Percentiles rank a stretch among this genome's conserved stretches.
phyloP scores from a whole-genome alignment of 192 early-diverging fungal species.

The Umbelopsis sp. region DNA sequence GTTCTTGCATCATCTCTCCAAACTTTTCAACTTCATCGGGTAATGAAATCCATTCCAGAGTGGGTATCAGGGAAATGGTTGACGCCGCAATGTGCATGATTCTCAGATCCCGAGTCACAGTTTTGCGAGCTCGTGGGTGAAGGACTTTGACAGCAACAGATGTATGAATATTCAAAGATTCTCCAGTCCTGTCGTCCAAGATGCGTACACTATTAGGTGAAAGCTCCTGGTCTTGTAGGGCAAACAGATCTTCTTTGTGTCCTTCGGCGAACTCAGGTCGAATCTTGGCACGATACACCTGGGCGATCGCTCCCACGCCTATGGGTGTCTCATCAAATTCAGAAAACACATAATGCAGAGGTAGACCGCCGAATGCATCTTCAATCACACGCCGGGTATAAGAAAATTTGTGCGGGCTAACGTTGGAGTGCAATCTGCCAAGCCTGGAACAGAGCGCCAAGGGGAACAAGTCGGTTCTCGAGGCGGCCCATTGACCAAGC shows the following conservation, averaged over 20 bases:
- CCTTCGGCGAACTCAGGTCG: slow-evolving; percentile 37
- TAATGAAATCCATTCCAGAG: slow-evolving; percentile 82
- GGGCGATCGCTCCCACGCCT: slow-evolving; percentile 95
- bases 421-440: slow-evolving; percentile 79
- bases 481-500: slow-evolving; percentile 93
- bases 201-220: slow-evolving; percentile 27
- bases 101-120: slow-evolving; percentile 79
- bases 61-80: slow-evolving; percentile 72
- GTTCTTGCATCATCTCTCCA: slow-evolving; percentile 89
- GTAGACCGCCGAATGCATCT: slow-evolving; percentile 61
- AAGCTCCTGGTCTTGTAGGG: slow-evolving; percentile 14
- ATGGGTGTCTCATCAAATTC: slow-evolving; percentile 75
- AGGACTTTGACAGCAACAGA: slow-evolving; percentile 88
- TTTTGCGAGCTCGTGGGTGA: slow-evolving; percentile 74
- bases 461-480: slow-evolving; percentile 86
- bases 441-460: slow-evolving; percentile 74
- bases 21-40: slow-evolving; percentile 90
- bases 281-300: slow-evolving; percentile 74
- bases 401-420: slow-evolving; percentile 73
- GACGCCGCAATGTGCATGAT: slow-evolving; percentile 78
- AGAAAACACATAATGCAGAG: slow-evolving; percentile 77
- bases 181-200: slow-evolving; percentile 21
- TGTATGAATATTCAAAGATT: slow-evolving; percentile 37
- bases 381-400: slow-evolving; percentile 69
- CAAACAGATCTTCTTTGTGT: slow-evolving; percentile 24